These are phyloP conservation scores for Colletotrichum lini DNA, from an alignment of 2,329 filamentous ascomycete genomes.

Conservation along the genomic window DNA sequence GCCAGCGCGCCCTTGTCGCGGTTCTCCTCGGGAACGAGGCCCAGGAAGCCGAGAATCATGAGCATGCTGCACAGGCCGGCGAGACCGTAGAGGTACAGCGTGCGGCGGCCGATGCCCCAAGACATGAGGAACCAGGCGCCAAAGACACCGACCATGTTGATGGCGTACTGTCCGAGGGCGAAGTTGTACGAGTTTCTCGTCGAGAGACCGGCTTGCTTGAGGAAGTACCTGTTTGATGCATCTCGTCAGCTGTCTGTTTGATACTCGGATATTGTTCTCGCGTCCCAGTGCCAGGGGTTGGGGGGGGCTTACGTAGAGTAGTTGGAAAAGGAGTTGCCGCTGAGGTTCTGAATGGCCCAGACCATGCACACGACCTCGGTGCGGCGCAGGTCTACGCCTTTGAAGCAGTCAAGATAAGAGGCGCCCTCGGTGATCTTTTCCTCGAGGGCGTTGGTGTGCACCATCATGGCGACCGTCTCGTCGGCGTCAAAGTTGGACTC, in stretches of 20 bases:
- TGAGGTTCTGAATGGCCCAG: constrained; percentile 75
- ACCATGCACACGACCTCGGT: constrained; percentile 79
- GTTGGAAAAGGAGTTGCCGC: constrained; percentile 75
- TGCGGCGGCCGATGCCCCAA: constrained; percentile 79
- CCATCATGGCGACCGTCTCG: constrained; percentile 92
- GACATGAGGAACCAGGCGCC: constrained; percentile 87
- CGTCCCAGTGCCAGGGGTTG: too few species aligned
- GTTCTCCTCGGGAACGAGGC: constrained; percentile 76
- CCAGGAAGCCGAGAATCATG: constrained; percentile 86
- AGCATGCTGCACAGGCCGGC: constrained; percentile 82
- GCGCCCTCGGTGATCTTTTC: constrained; percentile 81
- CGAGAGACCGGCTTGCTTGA: constrained; percentile 71
- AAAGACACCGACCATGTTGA: constrained; percentile 86
- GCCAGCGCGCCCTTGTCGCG: constrained; percentile 76
- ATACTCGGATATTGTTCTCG: too few species aligned
- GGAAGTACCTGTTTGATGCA: constrained; percentile 63
- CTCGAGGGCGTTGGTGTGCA: constrained; percentile 87
- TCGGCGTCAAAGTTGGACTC: constrained; percentile 84
- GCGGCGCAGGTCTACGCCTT: constrained; percentile 80
- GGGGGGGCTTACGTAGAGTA: constrained; percentile 67
- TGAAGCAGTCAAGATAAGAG: constrained; percentile 87
- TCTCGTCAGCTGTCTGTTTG: neutral
- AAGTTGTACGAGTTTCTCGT: constrained; percentile 69
- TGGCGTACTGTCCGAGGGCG: constrained; percentile 75
- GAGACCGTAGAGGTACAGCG: constrained; percentile 83